phyloP scores from a whole-genome alignment of 2,329 filamentous ascomycete species.

The Paraconiothyrium brasiliense region DNA sequence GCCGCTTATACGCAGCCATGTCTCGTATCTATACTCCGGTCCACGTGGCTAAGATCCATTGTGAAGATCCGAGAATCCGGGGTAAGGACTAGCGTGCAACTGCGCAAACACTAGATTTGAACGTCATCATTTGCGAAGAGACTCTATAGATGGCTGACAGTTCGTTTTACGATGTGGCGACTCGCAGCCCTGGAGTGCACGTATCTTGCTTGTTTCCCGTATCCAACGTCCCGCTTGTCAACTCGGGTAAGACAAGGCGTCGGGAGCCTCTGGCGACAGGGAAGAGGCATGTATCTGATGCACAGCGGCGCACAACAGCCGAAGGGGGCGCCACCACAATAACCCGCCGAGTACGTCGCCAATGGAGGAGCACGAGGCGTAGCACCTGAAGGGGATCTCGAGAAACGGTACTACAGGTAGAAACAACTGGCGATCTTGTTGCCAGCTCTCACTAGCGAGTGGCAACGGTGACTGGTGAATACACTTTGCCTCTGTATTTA shows the following conservation, averaged over 20 bases:
- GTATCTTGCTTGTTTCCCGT: neutral
- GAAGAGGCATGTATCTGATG: slow-evolving; percentile 10
- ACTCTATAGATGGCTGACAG: neutral
- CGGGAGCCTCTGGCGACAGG: slow-evolving; percentile 27
- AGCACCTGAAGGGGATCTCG: neutral
- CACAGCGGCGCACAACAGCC: slow-evolving; percentile 11
- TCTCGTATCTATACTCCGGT: slow-evolving; percentile 40
- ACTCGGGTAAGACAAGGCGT: slow-evolving; percentile 21
- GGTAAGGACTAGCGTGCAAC: slow-evolving; percentile 32
- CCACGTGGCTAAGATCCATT: slow-evolving; percentile 35
- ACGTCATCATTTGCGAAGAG: neutral
- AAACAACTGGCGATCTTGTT: neutral
- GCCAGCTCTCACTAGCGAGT: neutral
- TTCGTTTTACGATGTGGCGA: neutral
- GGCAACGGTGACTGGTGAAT: neutral
- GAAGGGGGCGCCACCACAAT: slow-evolving; percentile 9
- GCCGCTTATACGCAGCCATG: slow-evolving; percentile 27
- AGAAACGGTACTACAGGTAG: slow-evolving; percentile 4
- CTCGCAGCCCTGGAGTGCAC: neutral
- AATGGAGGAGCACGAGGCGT: slow-evolving; percentile 6
- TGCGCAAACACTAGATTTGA: slow-evolving; percentile 16
- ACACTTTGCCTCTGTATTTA: neutral
- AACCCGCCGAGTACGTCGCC: neutral
- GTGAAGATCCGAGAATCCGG: slow-evolving; percentile 26
- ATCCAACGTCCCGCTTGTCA: neutral